These are phyloP conservation scores for Pseudocercospora macadamiae DNA, from an alignment of 2,329 filamentous ascomycete genomes.

Conservation along the genomic window DNA sequence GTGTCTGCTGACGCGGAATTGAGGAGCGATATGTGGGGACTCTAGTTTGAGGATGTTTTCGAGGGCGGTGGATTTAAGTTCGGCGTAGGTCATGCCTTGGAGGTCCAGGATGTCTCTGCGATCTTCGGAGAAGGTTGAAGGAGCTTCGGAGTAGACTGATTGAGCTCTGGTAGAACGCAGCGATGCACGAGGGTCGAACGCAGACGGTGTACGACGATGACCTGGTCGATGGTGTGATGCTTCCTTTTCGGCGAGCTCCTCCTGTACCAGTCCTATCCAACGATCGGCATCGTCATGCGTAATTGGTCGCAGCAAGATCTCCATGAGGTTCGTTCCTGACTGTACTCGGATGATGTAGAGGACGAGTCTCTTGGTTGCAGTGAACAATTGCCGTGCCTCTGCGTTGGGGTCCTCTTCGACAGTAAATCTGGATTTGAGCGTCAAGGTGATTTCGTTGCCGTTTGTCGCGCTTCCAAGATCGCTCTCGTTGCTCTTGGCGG, in stretches of 20 bases:
- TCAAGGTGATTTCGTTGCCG: conserved; percentile 40
- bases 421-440: conserved; percentile 40
- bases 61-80: conserved; percentile 88
- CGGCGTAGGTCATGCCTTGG: conserved; percentile 83
- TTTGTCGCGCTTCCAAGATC: conserved; percentile 54
- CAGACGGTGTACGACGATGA: conserved; percentile 30
- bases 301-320: conserved; percentile 91
- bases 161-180: conserved; percentile 35
- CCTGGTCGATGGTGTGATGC: conserved; percentile 41
- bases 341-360: conserved; percentile 98
- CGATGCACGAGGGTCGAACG: conserved; percentile 37
- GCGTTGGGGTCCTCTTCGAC: conserved; percentile 76
- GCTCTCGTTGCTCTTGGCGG: conserved; percentile 92
- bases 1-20: conserved; percentile 77
- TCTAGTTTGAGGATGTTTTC: conserved; percentile 94
- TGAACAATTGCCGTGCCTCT: conserved; percentile 88
- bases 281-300: conserved; percentile 83
- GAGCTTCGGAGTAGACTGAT: conserved; percentile 45
- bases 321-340: conserved; percentile 86
- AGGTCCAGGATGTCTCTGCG: conserved; percentile 73
- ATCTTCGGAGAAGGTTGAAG: conserved; percentile 40
- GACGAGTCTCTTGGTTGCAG: conserved; percentile 97
- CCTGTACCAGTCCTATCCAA: conserved; percentile 78
- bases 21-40: conserved; percentile 54
- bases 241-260: conserved; percentile 66